Base-by-base conservation (phyloP, 1,284 basidiomycete species). In the Trichosporon sp. region DNA sequence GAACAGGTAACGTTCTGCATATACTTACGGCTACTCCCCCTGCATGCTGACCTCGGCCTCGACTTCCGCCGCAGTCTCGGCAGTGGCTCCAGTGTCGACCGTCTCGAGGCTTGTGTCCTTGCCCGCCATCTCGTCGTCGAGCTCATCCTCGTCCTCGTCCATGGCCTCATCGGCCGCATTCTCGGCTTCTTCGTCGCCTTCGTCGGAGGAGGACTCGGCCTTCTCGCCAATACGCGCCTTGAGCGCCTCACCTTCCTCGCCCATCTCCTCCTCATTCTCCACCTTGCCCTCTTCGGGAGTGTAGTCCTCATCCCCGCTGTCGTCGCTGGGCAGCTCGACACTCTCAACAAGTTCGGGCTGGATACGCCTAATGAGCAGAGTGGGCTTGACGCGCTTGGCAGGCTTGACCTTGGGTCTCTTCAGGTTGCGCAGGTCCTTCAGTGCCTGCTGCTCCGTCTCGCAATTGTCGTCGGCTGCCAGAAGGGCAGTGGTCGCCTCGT, bases 301-400 rank as follows among this genome's bases (percentile, higher is more conserved):
- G 16, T 35, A 63, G 16, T 63, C 59, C 16, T 37, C 59, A 31
- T 63, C 59, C 31, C n/a, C 59, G 59, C 59, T 63, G 35, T 63
- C 59, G 12, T 63, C 59, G 12, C 31, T 35, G 8, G 59, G 59
- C 6, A 63, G 59, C 31, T 63, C 59, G 31, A 63, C 21, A 14
- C 31, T 35, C 32, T 63, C 11, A 4, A 63, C 59, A 3, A 63
- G 32, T 14, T 32, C 16, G 16, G 59, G 59, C 59, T 37, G 12
- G 59, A 63, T 63, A 10, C 59, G 59, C 32, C 14, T 35, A 6
- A 35, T 63, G 14, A 63, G 32, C 12, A 37, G 59, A 11, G 12
- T 37, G 35, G 59, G 59, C 59, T 37, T 32, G 31, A 63, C 32
- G 16, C 59, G 59, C 59, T 63, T 63, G 14, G 16, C 14, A 8